A percentile compares a stretch with the other conserved stretches of the same genome.
Evolutionary conservation across 495 filamentous ascomycete species (phyloP).

Genomic region (Sordaria brevicollis): DNA sequence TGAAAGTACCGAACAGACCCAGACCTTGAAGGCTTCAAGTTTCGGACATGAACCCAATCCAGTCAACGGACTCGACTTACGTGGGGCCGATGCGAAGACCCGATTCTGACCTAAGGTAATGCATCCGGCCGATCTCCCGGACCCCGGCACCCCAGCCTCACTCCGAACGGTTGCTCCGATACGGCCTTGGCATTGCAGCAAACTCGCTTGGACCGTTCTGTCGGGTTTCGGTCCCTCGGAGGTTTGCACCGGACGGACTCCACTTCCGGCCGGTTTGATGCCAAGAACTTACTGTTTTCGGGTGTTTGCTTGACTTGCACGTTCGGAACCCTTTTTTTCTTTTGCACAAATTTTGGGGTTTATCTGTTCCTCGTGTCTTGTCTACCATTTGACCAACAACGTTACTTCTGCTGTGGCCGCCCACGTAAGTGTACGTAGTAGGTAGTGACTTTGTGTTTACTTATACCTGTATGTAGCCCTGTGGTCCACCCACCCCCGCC

Average conservation of each 20-base stretch:
- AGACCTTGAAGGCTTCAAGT: not conserved
- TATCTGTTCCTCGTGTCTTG: not conserved
- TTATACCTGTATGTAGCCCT: not conserved
- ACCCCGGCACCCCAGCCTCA: not conserved
- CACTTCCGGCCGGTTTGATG: not conserved
- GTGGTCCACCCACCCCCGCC: not conserved
- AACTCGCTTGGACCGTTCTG: not conserved
- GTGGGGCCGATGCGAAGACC: not conserved
- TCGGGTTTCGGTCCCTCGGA: not conserved
- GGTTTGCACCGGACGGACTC: not conserved
- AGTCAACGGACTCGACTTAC: not conserved
- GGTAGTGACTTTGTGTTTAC: too few relatives aligned
- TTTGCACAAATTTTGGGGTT: not conserved
- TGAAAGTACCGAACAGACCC: not conserved
- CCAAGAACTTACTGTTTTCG: not conserved
- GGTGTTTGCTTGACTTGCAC: not conserved
- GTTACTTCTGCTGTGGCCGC: not conserved
- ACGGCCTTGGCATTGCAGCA: not conserved
- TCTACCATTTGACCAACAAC: not conserved
- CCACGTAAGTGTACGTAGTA: too few relatives aligned
- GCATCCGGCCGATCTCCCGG: not conserved
- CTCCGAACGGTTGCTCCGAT: too few relatives aligned
- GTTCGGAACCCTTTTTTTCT: not conserved
- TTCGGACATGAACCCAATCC: not conserved
- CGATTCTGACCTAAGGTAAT: not conserved